These are phyloP conservation scores for Tolypocladium paradoxum DNA, from an alignment of 2,329 filamentous ascomycete species.

Conservation along the genomic window DNA sequence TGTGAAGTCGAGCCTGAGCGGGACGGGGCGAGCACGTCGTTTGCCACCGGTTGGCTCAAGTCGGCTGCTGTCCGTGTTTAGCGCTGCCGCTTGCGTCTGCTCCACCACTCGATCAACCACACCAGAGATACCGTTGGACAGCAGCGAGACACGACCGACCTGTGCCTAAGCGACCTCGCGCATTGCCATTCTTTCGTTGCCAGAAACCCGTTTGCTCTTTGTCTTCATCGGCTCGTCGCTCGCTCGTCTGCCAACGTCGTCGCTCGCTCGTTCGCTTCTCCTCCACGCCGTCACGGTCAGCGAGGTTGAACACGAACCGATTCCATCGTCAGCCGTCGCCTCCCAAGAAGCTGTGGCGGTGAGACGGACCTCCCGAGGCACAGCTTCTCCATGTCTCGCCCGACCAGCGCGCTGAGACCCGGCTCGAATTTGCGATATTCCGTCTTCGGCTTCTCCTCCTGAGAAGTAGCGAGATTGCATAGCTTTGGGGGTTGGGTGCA, in stretches of 20 bases:
- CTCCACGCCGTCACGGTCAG: not conserved
- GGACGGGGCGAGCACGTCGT: not conserved
- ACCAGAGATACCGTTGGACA: not conserved
- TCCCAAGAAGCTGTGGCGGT: not conserved
- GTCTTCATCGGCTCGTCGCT: not conserved
- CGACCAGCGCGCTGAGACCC: not conserved
- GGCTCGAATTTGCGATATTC: not conserved
- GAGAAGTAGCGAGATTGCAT: not conserved
- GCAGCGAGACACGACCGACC: not conserved
- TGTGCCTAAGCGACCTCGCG: not conserved
- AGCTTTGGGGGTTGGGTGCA: not conserved
- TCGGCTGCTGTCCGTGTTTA: not conserved
- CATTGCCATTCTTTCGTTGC: not conserved
- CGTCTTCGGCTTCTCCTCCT: not conserved
- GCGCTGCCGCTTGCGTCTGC: not conserved
- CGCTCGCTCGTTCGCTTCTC: not conserved
- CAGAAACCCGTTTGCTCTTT: not conserved
- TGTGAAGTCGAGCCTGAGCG: not conserved
- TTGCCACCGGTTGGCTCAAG: not conserved
- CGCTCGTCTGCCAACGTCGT: not conserved
- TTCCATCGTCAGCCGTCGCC: not conserved
- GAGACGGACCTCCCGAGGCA: not conserved
- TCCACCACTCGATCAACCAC: not conserved
- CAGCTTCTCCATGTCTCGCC: constrained; percentile 1
- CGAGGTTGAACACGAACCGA: not conserved